These are phyloP conservation scores for Ascochyta clinopodiicola DNA, from an alignment of 2,329 filamentous ascomycete species.

Conservation along the genomic window DNA sequence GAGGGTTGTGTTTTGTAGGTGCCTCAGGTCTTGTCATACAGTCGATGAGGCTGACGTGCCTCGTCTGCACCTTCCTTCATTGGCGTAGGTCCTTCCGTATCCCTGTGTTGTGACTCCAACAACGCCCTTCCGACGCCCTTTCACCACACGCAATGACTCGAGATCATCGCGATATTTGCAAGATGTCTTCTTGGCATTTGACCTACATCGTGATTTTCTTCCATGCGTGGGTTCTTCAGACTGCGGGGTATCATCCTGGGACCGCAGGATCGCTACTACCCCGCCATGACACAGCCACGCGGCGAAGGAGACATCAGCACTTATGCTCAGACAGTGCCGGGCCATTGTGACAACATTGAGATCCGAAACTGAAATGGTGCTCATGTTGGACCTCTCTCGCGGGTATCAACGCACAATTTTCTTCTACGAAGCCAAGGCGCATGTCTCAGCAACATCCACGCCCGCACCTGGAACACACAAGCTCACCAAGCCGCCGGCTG, in stretches of 20 bases:
- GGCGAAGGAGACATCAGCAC: background rate
- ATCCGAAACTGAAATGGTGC: background rate
- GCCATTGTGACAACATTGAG: too few relatives aligned
- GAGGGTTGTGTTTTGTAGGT: background rate
- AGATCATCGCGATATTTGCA: background rate
- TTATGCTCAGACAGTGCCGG: background rate
- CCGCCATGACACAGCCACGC: background rate
- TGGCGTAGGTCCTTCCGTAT: background rate
- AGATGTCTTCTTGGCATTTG: background rate
- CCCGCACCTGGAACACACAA: conserved; percentile 9
- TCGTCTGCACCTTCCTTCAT: conserved; percentile 6
- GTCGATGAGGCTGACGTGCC: conserved; percentile 1
- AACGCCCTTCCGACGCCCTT: conserved; percentile 17
- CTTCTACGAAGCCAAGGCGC: background rate
- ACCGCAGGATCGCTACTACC: background rate
- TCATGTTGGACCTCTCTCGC: background rate
- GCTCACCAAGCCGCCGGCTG: conserved; percentile 19
- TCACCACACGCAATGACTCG: conserved; percentile 2
- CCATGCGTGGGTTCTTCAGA: background rate
- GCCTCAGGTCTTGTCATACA: background rate
- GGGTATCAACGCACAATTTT: background rate
- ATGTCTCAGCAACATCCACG: background rate
- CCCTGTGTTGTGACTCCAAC: background rate
- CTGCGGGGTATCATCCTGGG: conserved; percentile 1
- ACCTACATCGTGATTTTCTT: background rate